Base-by-base conservation (phyloP, 2,329 filamentous ascomycete genomes). In the Rhynchosporium agropyri region DNA sequence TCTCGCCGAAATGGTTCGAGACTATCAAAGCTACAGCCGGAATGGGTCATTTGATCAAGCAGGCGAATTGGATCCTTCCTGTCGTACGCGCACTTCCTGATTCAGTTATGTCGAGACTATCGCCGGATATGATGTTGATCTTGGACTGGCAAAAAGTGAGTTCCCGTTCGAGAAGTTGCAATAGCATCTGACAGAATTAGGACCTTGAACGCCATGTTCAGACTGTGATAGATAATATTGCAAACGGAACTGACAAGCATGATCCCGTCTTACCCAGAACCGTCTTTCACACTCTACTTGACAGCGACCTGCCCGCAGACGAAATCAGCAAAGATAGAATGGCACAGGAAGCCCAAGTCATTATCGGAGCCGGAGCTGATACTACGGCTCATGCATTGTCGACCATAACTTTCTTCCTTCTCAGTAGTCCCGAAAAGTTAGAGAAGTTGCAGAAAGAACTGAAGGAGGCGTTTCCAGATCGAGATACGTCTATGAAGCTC, bases 301-400 rank as follows among this genome's bases (percentile, higher is more conserved):
- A 65, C 12, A 70, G 68, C 36, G 58, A 70, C n/a, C 71, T 79
- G 0, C 74, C 77, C 78, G 46, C 55, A 8, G 56, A 50, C 42
- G 60, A 62, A 38, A 45, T 56, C 3, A 43, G 29, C 38, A 51
- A 62, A 40, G 56, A 55, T 28, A 31, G 63, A 12, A 57, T 65
- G 56, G 56, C 46, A 2, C 43, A 63, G 15, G 61, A 63, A 13
- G 61, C 61, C 0, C 61, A 63, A 26, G 31, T 55, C 4, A 63
- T 63, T 26, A 57, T 63, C 12, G 48, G 48, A 20, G 60, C 60
- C 10, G 62, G 58, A n/a, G 42, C 55, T 10, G 73, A 77, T 45
- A 80, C 77, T 0, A 75, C 73, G 0, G 71, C 71, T 10, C 73
- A 72, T 67, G 69, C 73, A 0, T 68, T 80, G 20, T 66, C 72